Evolutionary conservation across 2,329 filamentous ascomycete genomes (phyloP).

Genomic region (Bertia moriformis): DNA sequence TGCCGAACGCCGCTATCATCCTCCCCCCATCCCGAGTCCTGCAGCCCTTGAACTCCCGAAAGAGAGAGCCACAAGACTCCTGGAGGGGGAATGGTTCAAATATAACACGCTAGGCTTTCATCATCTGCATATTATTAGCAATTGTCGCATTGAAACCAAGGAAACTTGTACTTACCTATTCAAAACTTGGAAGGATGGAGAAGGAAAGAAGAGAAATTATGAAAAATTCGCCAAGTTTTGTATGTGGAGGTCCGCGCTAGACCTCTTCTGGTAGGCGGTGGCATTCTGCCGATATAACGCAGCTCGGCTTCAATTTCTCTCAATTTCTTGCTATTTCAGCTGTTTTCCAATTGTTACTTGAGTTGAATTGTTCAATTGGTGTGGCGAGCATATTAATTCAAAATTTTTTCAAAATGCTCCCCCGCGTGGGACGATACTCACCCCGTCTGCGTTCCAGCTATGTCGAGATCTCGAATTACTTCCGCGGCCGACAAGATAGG

Average conservation of each 20-base stretch:
- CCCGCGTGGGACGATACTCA: not conserved
- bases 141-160: too few relatives aligned
- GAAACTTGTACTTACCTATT: conserved; percentile 56
- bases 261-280: not conserved
- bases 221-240: not conserved
- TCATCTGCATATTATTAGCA: too few relatives aligned
- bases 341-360: too few relatives aligned
- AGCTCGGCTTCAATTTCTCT: not conserved
- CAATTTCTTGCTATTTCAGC: not conserved
- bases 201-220: conserved; percentile 50
- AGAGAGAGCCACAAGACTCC: conserved; percentile 69
- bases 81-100: conserved; percentile 66
- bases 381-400: not conserved
- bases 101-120: conserved; percentile 92
- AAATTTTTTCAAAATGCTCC: not conserved
- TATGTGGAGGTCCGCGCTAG: not conserved
- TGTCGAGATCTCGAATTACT: not conserved
- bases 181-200: conserved; percentile 99
- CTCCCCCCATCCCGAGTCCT: conserved; percentile 50
- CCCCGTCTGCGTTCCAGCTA: not conserved
- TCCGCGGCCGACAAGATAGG: not conserved
- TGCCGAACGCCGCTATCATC: conserved; percentile 99
- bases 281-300: not conserved
- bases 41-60: conserved; percentile 77
- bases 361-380: too few relatives aligned